Base-by-base conservation (phyloP, 768 basidiomycete genomes). In the Gelatoporia subvermispora region DNA sequence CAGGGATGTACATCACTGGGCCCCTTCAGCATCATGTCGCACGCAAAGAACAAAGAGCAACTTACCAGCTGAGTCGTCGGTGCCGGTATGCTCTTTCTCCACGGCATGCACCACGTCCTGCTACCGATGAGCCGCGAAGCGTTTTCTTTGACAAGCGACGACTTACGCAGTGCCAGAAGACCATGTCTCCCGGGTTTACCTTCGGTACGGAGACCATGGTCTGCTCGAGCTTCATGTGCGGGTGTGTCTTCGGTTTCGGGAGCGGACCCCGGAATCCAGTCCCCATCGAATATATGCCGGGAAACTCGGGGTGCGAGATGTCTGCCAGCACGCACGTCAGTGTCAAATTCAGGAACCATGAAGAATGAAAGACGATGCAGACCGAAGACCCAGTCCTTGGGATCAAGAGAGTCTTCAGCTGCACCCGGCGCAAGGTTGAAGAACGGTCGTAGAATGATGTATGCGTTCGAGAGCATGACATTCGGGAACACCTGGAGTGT, bases 1-100 rank as follows among this genome's bases (percentile, higher is more conserved):
- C 79, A 1, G 83, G 81, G 43, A 89, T 89, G 53, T 90, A 90
- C 79, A 89, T 85, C 40, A 88, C 86, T 78, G 55, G 51, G 4
- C 52, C 59, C 28, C 28, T 5, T 31, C 28, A 31, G 28, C 28
- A 13, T n/a, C 28, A 31, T 31, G 28, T 5, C 28, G 13, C 28
- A 38, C n/a, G 20, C 8, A 16, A 10, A 8, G 23, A 38, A 47
- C 37, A 17, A 22, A 45, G 39, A 23, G 45, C 16, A 11, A 41
- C 62, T 54, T 50, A 79, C 78, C 78, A 51, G 78, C 77, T 21
- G 82, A 84, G 54, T 82, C 81, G 36, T 59, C 68, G 1, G 61
- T 60, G 3, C 84, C 83, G 0, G 64, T 72, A 59, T 85, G 82
- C 47, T 78, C 72, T 37, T 53, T 40, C 55, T 76, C 75, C 25